Percentiles rank a stretch among this genome's conserved stretches.
phyloP scores from a whole-genome alignment of 805 yeast species.

The Alloascoidea hylecoeti region DNA sequence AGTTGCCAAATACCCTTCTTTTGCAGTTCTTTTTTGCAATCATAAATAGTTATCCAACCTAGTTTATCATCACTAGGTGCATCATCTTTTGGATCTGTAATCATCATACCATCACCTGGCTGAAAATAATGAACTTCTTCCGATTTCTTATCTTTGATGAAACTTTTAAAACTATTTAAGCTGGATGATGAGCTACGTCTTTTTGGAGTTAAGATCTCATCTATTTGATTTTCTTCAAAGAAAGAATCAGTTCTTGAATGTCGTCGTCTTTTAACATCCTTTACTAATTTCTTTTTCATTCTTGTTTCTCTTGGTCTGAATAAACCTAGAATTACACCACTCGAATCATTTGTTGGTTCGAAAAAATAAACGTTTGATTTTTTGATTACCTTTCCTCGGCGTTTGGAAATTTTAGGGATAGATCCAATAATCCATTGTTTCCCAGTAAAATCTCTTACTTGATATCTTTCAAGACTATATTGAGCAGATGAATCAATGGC shows the following conservation, averaged over 20 bases:
- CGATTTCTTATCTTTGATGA: neutral
- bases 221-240: neutral
- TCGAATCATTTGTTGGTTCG: slow-evolving; percentile 1
- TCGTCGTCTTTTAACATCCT: neutral
- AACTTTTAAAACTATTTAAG: neutral
- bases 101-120: slow-evolving; percentile 1
- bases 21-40: slow-evolving; percentile 14
- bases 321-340: slow-evolving; percentile 2
- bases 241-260: neutral
- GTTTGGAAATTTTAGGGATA: neutral
- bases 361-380: slow-evolving; percentile 2
- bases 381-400: neutral
- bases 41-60: slow-evolving; percentile 30
- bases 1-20: slow-evolving; percentile 24
- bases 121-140: neutral
- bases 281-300: neutral
- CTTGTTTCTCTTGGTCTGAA: neutral
- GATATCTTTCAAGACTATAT: slow-evolving; percentile 1
- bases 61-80: slow-evolving; percentile 26
- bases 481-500: neutral
- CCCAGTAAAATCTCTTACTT: slow-evolving; percentile 2
- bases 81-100: slow-evolving; percentile 20
- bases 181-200: neutral
- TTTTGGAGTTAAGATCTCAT: neutral
- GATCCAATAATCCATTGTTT: slow-evolving; percentile 2